These are phyloP conservation scores for Jatropha multifida DNA, from an alignment of 441 rosid species.

Conservation along the genomic window DNA sequence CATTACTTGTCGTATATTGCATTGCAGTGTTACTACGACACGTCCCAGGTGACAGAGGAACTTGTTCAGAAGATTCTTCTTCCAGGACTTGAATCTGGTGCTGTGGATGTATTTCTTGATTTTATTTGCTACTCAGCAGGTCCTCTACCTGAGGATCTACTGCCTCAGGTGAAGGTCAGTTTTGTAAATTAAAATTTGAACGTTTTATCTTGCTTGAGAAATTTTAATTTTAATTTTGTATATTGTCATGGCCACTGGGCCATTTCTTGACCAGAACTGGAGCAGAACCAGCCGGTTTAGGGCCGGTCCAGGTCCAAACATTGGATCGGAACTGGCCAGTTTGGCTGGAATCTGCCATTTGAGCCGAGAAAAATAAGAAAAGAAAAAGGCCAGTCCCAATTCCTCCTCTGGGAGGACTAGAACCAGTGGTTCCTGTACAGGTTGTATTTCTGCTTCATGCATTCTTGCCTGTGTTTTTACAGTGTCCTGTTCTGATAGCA, in stretches of 20 bases:
- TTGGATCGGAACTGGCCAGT: too few relatives aligned
- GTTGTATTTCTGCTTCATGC: neutral
- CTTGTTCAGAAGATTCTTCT: constrained; percentile 69
- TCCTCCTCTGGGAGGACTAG: too few relatives aligned
- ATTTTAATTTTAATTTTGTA: constrained; percentile 7
- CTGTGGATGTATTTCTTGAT: constrained; percentile 81
- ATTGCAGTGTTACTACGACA: constrained; percentile 75
- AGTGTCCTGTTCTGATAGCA: constrained; percentile 87
- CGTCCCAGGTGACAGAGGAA: constrained; percentile 85
- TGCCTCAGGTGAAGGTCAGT: constrained; percentile 69
- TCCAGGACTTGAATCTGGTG: constrained; percentile 90
- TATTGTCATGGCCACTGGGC: neutral
- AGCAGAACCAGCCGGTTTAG: too few relatives aligned
- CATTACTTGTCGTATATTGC: constrained; percentile 20
- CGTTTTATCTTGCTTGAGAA: neutral
- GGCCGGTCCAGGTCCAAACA: too few relatives aligned
- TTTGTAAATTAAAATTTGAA: neutral
- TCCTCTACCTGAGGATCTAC: constrained; percentile 90
- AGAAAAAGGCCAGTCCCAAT: too few relatives aligned
- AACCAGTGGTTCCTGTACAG: too few relatives aligned
- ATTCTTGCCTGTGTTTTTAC: constrained; percentile 20
- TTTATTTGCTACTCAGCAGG: constrained; percentile 90
- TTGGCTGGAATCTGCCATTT: too few relatives aligned
- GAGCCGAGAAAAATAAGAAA: too few relatives aligned
- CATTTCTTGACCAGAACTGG: too few relatives aligned